Conservation (phyloP, 208 protist species). For the Leptomonas seymouri region DNA sequence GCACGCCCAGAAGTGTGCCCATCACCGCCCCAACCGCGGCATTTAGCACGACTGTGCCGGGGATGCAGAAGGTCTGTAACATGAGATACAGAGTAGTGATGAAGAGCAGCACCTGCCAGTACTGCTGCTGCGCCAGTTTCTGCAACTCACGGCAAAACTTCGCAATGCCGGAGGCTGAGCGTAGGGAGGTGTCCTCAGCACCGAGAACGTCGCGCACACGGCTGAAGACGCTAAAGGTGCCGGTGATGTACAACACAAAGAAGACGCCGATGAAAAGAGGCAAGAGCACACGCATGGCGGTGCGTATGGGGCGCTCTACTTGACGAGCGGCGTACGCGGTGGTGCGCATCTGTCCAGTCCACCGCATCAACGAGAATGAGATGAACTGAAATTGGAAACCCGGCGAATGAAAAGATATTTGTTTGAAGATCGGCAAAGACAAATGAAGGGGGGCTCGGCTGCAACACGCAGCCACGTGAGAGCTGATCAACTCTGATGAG, state of each 20-base stretch:
- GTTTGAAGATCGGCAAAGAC: background rate
- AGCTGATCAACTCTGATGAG: too few relatives aligned
- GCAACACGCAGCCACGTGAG: too few relatives aligned
- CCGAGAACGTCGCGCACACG: conserved; percentile 32
- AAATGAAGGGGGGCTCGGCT: too few relatives aligned
- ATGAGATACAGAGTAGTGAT: conserved; percentile 60
- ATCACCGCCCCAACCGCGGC: conserved; percentile 76
- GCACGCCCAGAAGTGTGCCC: conserved; percentile 68
- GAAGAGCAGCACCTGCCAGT: conserved; percentile 48
- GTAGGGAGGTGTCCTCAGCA: conserved; percentile 37
- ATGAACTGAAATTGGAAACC: background rate
- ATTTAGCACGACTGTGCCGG: conserved; percentile 88
- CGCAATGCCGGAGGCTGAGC: conserved; percentile 43
- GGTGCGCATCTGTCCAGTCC: conserved; percentile 35
- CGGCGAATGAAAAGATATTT: background rate
- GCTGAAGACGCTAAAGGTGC: conserved; percentile 36
- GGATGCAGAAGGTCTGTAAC: conserved; percentile 91
- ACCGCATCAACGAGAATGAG: conserved; percentile 15
- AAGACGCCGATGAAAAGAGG: conserved; percentile 28
- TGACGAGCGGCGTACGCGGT: conserved; percentile 30
- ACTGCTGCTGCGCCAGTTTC: conserved; percentile 32
- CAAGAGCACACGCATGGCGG: conserved; percentile 21
- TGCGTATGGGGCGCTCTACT: conserved; percentile 1
- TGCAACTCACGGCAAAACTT: conserved; percentile 53
- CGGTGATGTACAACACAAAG: conserved; percentile 45